Base-by-base conservation (phyloP, 148 eudicot genomes). In the Oxyria digyna region DNA sequence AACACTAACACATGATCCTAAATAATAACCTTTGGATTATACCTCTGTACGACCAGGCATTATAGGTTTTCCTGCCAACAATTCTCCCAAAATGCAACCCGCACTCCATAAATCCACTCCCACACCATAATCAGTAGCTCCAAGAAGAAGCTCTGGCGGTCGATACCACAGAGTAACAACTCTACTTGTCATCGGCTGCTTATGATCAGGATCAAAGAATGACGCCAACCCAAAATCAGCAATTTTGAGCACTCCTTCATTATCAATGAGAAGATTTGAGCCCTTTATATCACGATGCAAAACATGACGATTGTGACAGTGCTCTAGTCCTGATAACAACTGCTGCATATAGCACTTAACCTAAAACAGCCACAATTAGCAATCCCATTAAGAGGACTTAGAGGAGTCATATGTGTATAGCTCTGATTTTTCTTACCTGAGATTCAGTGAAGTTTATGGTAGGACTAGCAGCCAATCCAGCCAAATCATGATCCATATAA, bases 41-140 rank as follows among this genome's bases (percentile, higher is more conserved):
- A 90, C 96, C 93, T 90, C 96, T 20, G 93, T 90, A 20, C 93
- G 87, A 57, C 96, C 96, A 65, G 96, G 92, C 96, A 90, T 85
- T 37, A 90, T 84, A 49, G 96, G 93, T 80, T 87, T 87, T 50
- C 96, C 92, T 13, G 86, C 88, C 79, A 89, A 83, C 33, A 89
- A 64, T 78, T 89, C 96, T 7, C 87, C 93, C 54, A 90, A 69
- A 78, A 90, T 90, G 85, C 96, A 90, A 21, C 96, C 96, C 17
- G 93, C 88, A 72, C 96, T 90, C 96, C 96, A 89, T 5, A 89
- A 86, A 70, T 89, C 96, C 68, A 89, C 79, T 15, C 92, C 96
- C 26, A 83, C 89, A 66, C 92, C 86, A 76, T 87, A 89, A 69
- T 89, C 85, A 37, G 96, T 89, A 59, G 92, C 91, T 49, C 96